Evolutionary conservation across 2,329 filamentous ascomycete genomes (phyloP), one percentile per base, ranked within the genome.

Genomic region (Stagonosporopsis chrysanthemi): DNA sequence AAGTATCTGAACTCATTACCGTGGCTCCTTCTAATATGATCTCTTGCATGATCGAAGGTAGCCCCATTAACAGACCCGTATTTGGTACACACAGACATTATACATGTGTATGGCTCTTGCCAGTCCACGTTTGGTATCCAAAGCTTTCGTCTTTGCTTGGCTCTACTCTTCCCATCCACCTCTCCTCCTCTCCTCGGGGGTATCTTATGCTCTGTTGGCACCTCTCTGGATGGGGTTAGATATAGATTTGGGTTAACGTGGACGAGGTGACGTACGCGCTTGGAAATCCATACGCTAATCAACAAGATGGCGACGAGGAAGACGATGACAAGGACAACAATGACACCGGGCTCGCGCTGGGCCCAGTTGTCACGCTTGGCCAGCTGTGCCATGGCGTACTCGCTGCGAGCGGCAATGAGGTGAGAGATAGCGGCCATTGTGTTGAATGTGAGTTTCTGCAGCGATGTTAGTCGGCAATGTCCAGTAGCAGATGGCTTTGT

Each of bases 311-410:
- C 79, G 63, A 88, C 82, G 58, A 86, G 66, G 68, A 84, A 84
- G 72, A 87, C 79, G 65, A 88, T 85, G 74, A 77, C 80, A 75
- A 88, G 86, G 54, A 88, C 86, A 62, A 88, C 77, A 47, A 88
- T 80, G 61, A 88, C 84, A 73, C 86, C 86, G 41, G 83, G 80
- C 68, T 88, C 83, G 29, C 75, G 67, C 59, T 75, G 65, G 23
- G 86, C 84, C 83, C 84, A 88, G 79, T 87, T 85, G 2, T 58
- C 40, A 76, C 86, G 82, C 79, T 82, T 86, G 69, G 77, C 70
- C 60, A 86, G 66, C 48, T 77, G 73, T 68, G 69, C 70, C 64
- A 75, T 61, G 53, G 72, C 69, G 51, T 64, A 69, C 60, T 76
- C 72, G 72, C 69, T 72, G 65, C 73, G 72, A 54, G 74, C 72